A percentile compares a stretch with the other conserved stretches of the same genome.
These are phyloP conservation scores for Hypoxylon fuscum DNA, from an alignment of 495 filamentous ascomycete genomes.

Conservation along the genomic window DNA sequence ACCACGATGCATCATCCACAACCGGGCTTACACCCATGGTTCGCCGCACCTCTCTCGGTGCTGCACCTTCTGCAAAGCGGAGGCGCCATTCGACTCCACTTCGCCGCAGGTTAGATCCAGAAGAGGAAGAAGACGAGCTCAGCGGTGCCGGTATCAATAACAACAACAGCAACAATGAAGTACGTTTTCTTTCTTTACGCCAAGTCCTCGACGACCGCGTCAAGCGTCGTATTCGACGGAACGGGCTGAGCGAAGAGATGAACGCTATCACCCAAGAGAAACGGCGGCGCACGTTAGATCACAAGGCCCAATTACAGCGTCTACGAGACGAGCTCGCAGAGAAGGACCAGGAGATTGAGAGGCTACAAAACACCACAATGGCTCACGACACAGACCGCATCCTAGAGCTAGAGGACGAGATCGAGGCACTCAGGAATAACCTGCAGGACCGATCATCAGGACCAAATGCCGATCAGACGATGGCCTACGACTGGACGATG, in stretches of 20 bases:
- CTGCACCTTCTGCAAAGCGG: conserved; percentile 52
- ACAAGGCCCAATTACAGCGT: conserved; percentile 53
- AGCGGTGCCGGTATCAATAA: conserved; percentile 43
- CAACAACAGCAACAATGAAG: conserved; percentile 43
- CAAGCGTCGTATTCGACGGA: conserved; percentile 74
- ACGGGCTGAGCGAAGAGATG: conserved; percentile 78
- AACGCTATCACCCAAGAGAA: conserved; percentile 70
- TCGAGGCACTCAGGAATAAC: conserved; percentile 44
- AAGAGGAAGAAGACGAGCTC: conserved; percentile 26
- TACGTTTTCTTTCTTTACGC: conserved; percentile 70
- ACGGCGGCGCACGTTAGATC: conserved; percentile 50
- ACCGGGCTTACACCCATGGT: conserved; percentile 77
- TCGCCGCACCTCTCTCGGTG: conserved; percentile 62
- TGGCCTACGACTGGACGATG: conserved; percentile 53
- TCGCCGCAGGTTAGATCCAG: conserved; percentile 23
- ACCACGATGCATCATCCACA: conserved; percentile 44
- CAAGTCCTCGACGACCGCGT: conserved; percentile 74
- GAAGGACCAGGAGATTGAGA: conserved; percentile 59
- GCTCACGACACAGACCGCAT: conserved; percentile 51
- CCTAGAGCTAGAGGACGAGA: conserved; percentile 54
- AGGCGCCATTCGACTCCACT: conserved; percentile 55
- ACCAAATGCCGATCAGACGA: conserved; percentile 37
- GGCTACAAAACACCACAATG: conserved; percentile 60
- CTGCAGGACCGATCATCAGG: conserved; percentile 39
- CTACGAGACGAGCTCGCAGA: conserved; percentile 63